These are phyloP conservation scores for Russula sp. DNA, from an alignment of 768 basidiomycete species.

Conservation along the genomic window DNA sequence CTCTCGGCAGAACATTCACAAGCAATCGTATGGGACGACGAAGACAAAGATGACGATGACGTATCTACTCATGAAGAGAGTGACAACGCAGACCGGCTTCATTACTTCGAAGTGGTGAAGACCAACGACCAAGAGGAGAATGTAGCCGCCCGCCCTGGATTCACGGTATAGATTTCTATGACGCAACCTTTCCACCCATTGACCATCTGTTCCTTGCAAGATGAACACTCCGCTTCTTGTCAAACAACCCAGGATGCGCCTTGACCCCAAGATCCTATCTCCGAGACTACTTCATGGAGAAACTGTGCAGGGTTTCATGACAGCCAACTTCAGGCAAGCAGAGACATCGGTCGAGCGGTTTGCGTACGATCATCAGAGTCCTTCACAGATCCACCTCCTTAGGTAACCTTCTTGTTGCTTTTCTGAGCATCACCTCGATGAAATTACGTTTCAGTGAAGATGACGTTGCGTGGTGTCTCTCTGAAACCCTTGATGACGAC, in stretches of 20 bases:
- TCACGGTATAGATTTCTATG: not conserved
- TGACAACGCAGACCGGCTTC: not conserved
- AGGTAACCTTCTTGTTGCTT: not conserved
- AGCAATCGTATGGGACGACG: not conserved
- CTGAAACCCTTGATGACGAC: slow-evolving; percentile 10
- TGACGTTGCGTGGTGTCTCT: slow-evolving; percentile 10
- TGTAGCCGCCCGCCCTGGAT: not conserved
- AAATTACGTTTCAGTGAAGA: not conserved
- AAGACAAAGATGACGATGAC: not conserved
- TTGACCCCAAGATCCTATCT: not conserved
- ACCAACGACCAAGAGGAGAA: not conserved
- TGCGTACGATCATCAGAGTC: not conserved
- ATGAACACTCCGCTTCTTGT: slow-evolving; percentile 4
- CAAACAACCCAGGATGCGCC: not conserved
- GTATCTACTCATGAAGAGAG: not conserved
- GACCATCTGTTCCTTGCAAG: not conserved
- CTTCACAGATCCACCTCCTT: slow-evolving; percentile 4
- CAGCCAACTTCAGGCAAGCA: not conserved
- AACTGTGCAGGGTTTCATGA: slow-evolving; percentile 1
- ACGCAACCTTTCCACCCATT: no score
- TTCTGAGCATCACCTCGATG: not conserved
- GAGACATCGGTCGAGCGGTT: not conserved
- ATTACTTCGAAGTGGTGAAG: not conserved
- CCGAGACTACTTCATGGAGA: not conserved
- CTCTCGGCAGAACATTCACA: not conserved